phyloP scores from a whole-genome alignment of 1,139 yeast species.

The Candida sojae region DNA sequence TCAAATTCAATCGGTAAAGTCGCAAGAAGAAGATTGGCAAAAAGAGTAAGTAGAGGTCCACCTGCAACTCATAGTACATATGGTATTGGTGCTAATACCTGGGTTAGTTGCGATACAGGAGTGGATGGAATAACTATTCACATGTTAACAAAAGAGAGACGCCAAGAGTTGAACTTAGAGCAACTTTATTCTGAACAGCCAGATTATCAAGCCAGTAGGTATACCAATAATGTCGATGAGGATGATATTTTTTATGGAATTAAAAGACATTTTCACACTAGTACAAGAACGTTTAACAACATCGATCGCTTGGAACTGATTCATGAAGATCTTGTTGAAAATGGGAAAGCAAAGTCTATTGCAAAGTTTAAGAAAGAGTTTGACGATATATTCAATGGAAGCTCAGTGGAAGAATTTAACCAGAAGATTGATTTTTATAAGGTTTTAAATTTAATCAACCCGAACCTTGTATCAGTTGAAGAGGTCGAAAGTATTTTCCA shows the following conservation, averaged over 20 bases:
- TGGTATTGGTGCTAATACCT: constrained; percentile 62
- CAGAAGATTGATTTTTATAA: constrained; percentile 38
- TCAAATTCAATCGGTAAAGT: constrained; percentile 60
- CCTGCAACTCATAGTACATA: constrained; percentile 56
- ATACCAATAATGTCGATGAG: constrained; percentile 13
- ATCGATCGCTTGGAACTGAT: constrained; percentile 5
- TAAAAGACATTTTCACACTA: constrained; percentile 33
- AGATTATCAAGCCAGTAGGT: background rate
- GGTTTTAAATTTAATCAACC: constrained; percentile 37
- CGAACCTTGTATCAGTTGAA: constrained; percentile 27
- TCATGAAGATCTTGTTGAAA: constrained; percentile 7
- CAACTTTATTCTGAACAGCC: constrained; percentile 56
- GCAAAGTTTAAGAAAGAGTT: constrained; percentile 14
- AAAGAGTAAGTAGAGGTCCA: constrained; percentile 56
- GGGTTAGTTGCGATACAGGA: constrained; percentile 79
- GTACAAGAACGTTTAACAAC: constrained; percentile 16
- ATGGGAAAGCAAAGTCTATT: background rate
- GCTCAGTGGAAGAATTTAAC: constrained; percentile 31
- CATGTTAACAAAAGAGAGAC: constrained; percentile 67
- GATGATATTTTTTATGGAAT: constrained; percentile 55
- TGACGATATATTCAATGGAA: constrained; percentile 18
- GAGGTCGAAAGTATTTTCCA: constrained; percentile 25
- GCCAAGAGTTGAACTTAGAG: constrained; percentile 70
- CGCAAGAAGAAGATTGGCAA: constrained; percentile 62
- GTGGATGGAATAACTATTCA: constrained; percentile 68